Base-by-base conservation (phyloP, 2,329 filamentous ascomycete species). In the Colletotrichum sp. region DNA sequence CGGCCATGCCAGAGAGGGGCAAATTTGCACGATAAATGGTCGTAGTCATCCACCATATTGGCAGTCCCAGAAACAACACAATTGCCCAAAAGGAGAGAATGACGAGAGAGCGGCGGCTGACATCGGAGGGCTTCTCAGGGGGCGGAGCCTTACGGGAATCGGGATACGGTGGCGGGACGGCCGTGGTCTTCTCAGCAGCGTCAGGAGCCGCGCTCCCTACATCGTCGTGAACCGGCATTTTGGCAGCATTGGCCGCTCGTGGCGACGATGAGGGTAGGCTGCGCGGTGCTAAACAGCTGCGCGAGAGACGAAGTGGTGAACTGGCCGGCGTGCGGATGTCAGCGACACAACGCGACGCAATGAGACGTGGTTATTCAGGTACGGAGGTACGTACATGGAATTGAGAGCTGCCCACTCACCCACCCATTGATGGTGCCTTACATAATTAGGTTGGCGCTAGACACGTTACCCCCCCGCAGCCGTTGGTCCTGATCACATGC, bases 31-130 rank as follows among this genome's bases (percentile, higher is more conserved):
- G 92, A 84, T 98, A 96, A 71, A 99, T 98, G 1, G 95, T 94
- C 6, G 97, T 99, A 1, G 97, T 99, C 84, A 93, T 93, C 93
- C 95, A 98, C 97, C 97, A 99, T 90, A 98, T 93, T 73, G 97
- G 97, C 79, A 99, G 84, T 4, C 97, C 97, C 7, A 99, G 86
- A 34, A 94, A 90, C 8, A 98, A 83, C 8, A 98, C 95, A 49
- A 99, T 92, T 7, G 92, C 88, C 97, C 97, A 99, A 85, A 98
- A 99, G 10, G 96, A 96, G 77, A 95, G 84, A 77, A 99, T 93
- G 67, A 99, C 94, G 77, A 89, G 89, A 64, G 92, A 91, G 71
- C 97, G 93, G 74, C 93, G 91, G 82, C 91, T 91, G 68, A 93
- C 88, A 78, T 94, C 92, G 79, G 93, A 89, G 24, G 90, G 86